Percentiles rank a stretch among this genome's conserved stretches.
Evolutionary conservation across 2,329 filamentous ascomycete genomes (phyloP).

Genomic region (Botrytis deweyae): DNA sequence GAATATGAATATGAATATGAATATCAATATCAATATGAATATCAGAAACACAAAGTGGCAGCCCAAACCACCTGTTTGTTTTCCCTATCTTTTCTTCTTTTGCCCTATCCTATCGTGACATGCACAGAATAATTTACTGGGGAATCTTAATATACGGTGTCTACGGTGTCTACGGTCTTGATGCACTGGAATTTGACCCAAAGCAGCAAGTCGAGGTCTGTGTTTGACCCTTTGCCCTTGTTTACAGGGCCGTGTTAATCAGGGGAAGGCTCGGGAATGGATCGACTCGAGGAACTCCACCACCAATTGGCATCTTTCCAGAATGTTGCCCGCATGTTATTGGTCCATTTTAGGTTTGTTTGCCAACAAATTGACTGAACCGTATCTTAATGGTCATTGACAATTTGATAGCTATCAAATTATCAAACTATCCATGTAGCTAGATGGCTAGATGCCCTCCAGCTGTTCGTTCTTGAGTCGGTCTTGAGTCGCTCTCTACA

Average conservation of each 20-base stretch:
- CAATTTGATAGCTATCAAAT: not conserved
- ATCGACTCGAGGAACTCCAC: not conserved
- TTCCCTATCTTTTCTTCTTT: not conserved
- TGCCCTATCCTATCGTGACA: conserved; percentile 16
- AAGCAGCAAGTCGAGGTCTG: not conserved
- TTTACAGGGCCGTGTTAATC: conserved; percentile 13
- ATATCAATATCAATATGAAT: no score
- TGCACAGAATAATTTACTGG: not conserved
- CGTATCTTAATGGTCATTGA: not conserved
- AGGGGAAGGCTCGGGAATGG: conserved; percentile 16
- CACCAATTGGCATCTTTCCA: conserved; percentile 5
- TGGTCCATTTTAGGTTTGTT: conserved; percentile 2
- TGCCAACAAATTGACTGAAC: conserved; percentile 8
- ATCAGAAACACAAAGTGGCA: not conserved
- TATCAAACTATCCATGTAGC: not conserved
- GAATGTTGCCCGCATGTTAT: conserved; percentile 5
- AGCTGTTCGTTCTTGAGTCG: not conserved
- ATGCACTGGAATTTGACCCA: not conserved
- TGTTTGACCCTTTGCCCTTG: conserved; percentile 5
- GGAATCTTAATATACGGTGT: not conserved
- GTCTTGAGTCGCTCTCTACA: not conserved
- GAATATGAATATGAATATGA: no score
- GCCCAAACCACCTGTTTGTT: not conserved
- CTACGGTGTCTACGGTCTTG: not conserved
- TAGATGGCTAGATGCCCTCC: not conserved